These are phyloP conservation scores for Nasturtium officinale DNA, from an alignment of 345 rosid genomes.

Conservation along the genomic window DNA sequence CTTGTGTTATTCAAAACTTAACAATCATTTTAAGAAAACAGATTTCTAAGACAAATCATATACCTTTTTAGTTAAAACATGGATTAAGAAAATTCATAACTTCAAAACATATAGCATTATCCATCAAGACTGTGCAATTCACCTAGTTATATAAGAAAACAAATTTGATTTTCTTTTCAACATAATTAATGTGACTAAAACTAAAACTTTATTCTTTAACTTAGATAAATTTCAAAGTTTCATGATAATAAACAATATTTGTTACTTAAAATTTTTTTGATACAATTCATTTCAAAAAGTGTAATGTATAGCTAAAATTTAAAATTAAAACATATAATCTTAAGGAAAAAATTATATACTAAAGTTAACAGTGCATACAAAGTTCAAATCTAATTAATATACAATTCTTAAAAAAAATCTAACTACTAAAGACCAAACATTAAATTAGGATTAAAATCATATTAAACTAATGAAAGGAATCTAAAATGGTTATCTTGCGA, in stretches of 20 bases:
- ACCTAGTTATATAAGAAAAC: neutral
- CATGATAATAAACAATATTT: neutral
- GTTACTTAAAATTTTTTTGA: neutral
- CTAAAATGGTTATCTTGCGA: neutral
- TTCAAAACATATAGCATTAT: neutral
- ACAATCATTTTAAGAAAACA: neutral
- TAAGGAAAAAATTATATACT: neutral
- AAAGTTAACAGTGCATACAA: neutral
- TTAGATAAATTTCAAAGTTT: neutral
- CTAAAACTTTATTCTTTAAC: neutral
- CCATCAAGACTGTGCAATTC: neutral
- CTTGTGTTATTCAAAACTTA: neutral
- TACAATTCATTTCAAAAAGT: neutral
- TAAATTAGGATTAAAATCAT: neutral
- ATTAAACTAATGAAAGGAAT: neutral
- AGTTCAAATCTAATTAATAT: neutral
- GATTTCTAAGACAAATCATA: neutral
- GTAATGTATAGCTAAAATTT: neutral
- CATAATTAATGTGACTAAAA: neutral
- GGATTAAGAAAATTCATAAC: neutral
- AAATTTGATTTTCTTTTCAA: neutral
- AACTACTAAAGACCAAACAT: neutral
- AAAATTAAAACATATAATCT: neutral
- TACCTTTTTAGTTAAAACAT: neutral
- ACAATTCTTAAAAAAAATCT: neutral